Evolutionary conservation across 2,329 filamentous ascomycete species (phyloP).

Genomic region (Zymoseptoria pseudotritici): DNA sequence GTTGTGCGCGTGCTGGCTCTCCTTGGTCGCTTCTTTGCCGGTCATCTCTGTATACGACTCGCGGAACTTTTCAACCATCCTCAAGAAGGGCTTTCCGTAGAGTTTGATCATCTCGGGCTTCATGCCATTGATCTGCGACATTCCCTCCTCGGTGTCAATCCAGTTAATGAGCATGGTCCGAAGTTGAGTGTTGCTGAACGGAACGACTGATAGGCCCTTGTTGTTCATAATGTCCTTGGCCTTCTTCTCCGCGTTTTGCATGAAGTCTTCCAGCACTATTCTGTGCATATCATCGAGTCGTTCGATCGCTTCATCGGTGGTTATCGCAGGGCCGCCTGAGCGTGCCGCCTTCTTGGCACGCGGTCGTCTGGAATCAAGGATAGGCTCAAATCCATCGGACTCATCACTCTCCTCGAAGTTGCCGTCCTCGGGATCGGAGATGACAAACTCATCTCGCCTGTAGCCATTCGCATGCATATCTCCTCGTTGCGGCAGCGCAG

Average conservation of each 20-base stretch:
- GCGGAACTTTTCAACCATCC: conserved; percentile 44
- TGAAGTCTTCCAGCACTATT: conserved; percentile 58
- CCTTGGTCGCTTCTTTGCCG: conserved; percentile 29
- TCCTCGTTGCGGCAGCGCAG: conserved; percentile 18
- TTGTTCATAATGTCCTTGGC: conserved; percentile 57
- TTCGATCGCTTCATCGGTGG: conserved; percentile 47
- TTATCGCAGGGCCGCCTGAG: conserved; percentile 52
- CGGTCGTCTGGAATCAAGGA: conserved; percentile 27
- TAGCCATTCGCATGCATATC: conserved; percentile 29
- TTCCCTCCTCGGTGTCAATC: conserved; percentile 54
- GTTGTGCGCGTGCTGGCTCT: conserved; percentile 42
- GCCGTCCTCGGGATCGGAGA: conserved; percentile 27
- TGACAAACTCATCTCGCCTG: conserved; percentile 31
- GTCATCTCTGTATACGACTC: conserved; percentile 34
- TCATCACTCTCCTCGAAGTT: conserved; percentile 33
- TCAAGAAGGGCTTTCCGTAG: conserved; percentile 55
- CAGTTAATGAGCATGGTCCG: conserved; percentile 66
- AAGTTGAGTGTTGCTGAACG: conserved; percentile 62
- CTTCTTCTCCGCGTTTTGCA: conserved; percentile 52
- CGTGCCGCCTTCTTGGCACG: conserved; percentile 32
- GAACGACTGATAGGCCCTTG: conserved; percentile 49
- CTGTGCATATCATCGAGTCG: conserved; percentile 53
- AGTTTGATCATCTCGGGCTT: conserved; percentile 53
- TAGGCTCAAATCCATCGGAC: conserved; percentile 43
- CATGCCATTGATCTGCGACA: conserved; percentile 58